phyloP scores from a whole-genome alignment of 1,284 basidiomycete species.

The Polyporus tsugae region DNA sequence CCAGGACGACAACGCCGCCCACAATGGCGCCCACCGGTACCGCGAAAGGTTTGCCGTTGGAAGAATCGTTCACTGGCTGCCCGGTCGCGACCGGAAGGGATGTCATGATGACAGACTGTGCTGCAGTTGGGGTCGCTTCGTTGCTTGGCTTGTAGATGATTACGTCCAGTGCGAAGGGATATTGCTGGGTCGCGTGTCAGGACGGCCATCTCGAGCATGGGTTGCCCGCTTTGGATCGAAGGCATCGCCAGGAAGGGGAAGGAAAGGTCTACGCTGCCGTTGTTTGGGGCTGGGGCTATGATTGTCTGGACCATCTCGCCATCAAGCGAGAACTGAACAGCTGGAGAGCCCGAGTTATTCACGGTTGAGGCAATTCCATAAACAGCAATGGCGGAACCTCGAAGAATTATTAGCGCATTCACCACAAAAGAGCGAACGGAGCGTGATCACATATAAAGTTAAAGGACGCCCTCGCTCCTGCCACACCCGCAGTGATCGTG shows the following conservation, averaged over 20 bases:
- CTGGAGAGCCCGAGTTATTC: constrained; percentile 2
- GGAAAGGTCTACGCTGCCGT: constrained; percentile 13
- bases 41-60: background rate
- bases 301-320: constrained; percentile 11
- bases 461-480: constrained; percentile 20
- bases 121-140: constrained; percentile 20
- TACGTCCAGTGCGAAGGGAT: constrained; percentile 26
- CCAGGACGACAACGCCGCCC: constrained; percentile 26
- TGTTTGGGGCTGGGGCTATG: constrained; percentile 27
- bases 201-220: constrained; percentile 23
- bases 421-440: background rate
- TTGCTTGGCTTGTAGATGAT: constrained; percentile 20
- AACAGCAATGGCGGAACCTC: constrained; percentile 23
- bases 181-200: constrained; percentile 14
- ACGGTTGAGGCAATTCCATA: constrained; percentile 18
- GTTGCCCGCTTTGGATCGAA: constrained; percentile 10
- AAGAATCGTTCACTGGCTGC: background rate
- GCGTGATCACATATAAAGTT: constrained; percentile 19
- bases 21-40: constrained; percentile 28
- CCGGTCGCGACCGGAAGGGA: constrained; percentile 9
- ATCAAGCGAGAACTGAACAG: constrained; percentile 23
- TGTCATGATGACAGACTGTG: constrained; percentile 13
- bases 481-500: constrained; percentile 16
- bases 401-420: background rate
- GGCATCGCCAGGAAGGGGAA: constrained; percentile 14